phyloP scores from a whole-genome alignment of 495 filamentous ascomycete species.

The Xylaria grammica region DNA sequence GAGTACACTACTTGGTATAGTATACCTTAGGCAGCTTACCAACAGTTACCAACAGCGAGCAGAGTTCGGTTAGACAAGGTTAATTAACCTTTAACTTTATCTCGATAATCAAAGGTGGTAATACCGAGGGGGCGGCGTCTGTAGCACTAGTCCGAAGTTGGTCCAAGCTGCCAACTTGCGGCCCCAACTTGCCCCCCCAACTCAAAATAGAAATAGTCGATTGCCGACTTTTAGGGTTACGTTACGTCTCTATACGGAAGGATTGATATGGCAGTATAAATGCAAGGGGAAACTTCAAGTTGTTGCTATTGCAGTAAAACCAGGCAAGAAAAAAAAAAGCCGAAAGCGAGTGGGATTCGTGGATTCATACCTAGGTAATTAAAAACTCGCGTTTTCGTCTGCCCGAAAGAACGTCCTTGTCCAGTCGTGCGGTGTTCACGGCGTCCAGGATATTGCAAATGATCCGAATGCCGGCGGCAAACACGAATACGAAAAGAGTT shows the following conservation, averaged over 20 bases:
- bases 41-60: too few species aligned
- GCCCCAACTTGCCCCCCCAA: slow-evolving; percentile 3
- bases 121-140: slow-evolving; percentile 14
- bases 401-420: neutral
- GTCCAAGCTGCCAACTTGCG: neutral
- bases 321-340: neutral
- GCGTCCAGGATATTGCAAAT: neutral
- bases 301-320: neutral
- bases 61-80: too few species aligned
- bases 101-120: slow-evolving; percentile 9
- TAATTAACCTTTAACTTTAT: neutral
- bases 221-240: neutral
- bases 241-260: neutral
- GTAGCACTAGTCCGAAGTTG: slow-evolving; percentile 7
- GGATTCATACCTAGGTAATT: too few species aligned
- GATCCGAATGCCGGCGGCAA: slow-evolving; percentile 20
- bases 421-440: neutral
- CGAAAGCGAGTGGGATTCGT: neutral
- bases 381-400: neutral
- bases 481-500: slow-evolving; percentile 18
- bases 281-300: neutral
- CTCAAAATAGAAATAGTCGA: slow-evolving; percentile 2
- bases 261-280: neutral
- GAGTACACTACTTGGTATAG: too few species aligned
- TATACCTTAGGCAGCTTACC: too few species aligned